Conservation (phyloP, 2,329 filamentous ascomycete genomes). For the Pestalotiopsis sp. region DNA sequence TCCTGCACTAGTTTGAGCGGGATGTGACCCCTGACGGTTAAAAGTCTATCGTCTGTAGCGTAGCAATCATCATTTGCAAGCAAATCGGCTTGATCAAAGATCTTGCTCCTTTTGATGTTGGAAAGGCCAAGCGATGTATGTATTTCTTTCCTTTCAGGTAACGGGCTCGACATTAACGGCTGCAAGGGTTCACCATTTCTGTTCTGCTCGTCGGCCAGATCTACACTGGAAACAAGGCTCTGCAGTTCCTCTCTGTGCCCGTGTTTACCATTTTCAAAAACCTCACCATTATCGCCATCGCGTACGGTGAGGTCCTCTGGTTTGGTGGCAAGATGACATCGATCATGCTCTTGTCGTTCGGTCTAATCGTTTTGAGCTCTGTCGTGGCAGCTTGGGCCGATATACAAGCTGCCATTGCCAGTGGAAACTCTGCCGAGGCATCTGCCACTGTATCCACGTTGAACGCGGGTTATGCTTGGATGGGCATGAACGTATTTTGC, state of each 20-base stretch:
- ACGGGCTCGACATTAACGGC: background rate
- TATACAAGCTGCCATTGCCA: conserved; percentile 61
- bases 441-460: conserved; percentile 80
- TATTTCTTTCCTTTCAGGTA: background rate
- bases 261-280: conserved; percentile 99
- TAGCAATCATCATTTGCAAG: conserved; percentile 82
- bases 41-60: conserved; percentile 85
- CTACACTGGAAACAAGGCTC: conserved; percentile 93
- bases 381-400: conserved; percentile 96
- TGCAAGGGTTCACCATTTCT: conserved; percentile 81
- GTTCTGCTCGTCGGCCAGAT: conserved; percentile 97
- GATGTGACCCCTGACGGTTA: background rate
- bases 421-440: conserved; percentile 52
- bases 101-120: conserved; percentile 76
- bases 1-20: background rate
- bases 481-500: conserved; percentile 94
- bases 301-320: conserved; percentile 97
- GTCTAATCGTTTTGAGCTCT: conserved; percentile 93
- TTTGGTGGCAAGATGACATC: conserved; percentile 90
- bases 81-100: conserved; percentile 78
- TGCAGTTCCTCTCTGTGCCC: conserved; percentile 94
- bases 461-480: conserved; percentile 96
- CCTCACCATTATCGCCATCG: conserved; percentile 95
- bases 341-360: conserved; percentile 88
- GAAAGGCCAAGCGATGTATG: conserved; percentile 80